Conservation (phyloP, 208 protist species). For the Trichomonas tenax region DNA sequence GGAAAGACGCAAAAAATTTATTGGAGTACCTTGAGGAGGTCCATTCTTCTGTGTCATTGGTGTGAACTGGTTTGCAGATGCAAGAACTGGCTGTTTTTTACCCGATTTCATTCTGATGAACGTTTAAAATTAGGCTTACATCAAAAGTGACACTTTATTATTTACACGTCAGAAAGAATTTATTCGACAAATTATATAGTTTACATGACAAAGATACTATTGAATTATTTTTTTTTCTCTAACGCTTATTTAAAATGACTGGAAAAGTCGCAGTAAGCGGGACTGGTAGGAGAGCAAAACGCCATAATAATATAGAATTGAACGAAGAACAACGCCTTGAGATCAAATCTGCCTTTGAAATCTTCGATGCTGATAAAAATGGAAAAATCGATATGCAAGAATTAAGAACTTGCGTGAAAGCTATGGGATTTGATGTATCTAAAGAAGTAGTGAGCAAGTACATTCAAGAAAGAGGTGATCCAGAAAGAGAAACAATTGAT, state of each 20-base stretch:
- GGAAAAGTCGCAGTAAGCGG: neutral
- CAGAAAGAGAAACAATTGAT: neutral
- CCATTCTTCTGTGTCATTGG: neutral
- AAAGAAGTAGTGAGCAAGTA: slow-evolving; percentile 60
- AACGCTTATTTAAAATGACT: neutral
- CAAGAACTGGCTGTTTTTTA: neutral
- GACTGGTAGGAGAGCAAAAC: neutral
- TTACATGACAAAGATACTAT: too few relatives aligned
- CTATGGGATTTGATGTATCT: slow-evolving; percentile 93
- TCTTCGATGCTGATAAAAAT: slow-evolving; percentile 67
- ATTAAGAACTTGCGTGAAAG: slow-evolving; percentile 96
- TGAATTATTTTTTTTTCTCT: too few relatives aligned
- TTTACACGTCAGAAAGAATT: too few relatives aligned
- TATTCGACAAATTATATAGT: too few relatives aligned
- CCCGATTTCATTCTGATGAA: neutral
- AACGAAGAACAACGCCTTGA: slow-evolving; percentile 87
- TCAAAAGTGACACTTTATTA: too few relatives aligned
- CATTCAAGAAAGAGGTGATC: neutral
- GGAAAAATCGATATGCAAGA: slow-evolving; percentile 86
- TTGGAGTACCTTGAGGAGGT: neutral
- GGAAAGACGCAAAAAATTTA: neutral
- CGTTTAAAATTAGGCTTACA: neutral
- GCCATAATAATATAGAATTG: neutral
- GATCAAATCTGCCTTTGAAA: slow-evolving; percentile 94
- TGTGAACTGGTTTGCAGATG: neutral